These are phyloP conservation scores for Cercospora nicotianae DNA, from an alignment of 2,329 filamentous ascomycete genomes.

Conservation along the genomic window DNA sequence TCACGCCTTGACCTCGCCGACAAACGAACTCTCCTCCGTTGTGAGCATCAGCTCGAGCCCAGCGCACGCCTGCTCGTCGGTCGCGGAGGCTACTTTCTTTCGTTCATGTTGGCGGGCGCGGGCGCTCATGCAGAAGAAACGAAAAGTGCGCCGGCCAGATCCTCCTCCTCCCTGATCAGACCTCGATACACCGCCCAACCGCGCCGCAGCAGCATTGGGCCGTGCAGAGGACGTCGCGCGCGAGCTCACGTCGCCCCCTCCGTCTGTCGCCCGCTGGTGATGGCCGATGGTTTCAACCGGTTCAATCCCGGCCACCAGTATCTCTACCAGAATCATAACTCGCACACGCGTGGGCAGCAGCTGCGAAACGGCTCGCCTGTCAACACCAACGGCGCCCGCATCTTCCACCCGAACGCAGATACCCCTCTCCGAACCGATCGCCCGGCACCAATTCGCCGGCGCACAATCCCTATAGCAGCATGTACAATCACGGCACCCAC, in stretches of 20 bases:
- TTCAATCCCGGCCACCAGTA: slow-evolving; percentile 61
- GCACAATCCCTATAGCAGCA: slow-evolving; percentile 66
- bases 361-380: slow-evolving; percentile 51
- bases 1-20: slow-evolving; percentile 4
- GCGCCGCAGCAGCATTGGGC: slow-evolving; percentile 25
- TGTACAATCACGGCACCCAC: slow-evolving; percentile 68
- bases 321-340: slow-evolving; percentile 55
- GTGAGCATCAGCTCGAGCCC: background rate
- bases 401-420: slow-evolving; percentile 48
- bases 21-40: background rate
- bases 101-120: slow-evolving; percentile 38
- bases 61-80: background rate
- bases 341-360: slow-evolving; percentile 47
- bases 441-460: slow-evolving; percentile 54
- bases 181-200: slow-evolving; percentile 25
- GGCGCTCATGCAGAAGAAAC: slow-evolving; percentile 52
- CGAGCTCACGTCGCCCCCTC: slow-evolving; percentile 20
- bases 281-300: slow-evolving; percentile 67
- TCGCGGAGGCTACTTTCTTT: slow-evolving; percentile 23
- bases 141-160: slow-evolving; percentile 49
- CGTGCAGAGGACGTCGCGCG: slow-evolving; percentile 17
- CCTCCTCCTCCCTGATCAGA: slow-evolving; percentile 45
- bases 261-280: slow-evolving; percentile 50
- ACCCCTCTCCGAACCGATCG: slow-evolving; percentile 59
- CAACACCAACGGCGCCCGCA: slow-evolving; percentile 41